Evolutionary conservation across 495 filamentous ascomycete species (phyloP).

Genomic region (Penicillium herquei): DNA sequence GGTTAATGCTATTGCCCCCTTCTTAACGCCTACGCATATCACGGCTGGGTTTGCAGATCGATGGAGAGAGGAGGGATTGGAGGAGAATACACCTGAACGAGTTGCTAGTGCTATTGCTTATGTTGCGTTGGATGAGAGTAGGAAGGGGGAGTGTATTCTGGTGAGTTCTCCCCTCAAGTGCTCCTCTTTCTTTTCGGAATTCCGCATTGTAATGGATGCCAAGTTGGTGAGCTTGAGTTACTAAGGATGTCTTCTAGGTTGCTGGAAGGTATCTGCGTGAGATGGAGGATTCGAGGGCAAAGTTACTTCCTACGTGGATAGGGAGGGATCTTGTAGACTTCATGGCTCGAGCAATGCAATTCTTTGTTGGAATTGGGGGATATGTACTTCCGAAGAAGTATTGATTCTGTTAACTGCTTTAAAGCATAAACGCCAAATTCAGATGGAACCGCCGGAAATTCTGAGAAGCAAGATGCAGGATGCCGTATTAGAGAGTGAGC

Average conservation of each 20-base stretch:
- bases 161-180: conserved; percentile 1
- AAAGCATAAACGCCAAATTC: no score
- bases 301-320: conserved; percentile 23
- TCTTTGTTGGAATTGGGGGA: no score
- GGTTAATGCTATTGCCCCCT: conserved; percentile 31
- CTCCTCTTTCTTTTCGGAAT: no score
- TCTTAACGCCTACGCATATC: conserved; percentile 29
- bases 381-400: no score
- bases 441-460: no score
- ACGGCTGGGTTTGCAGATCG: conserved; percentile 17
- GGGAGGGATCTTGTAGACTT: conserved; percentile 26
- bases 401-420: no score
- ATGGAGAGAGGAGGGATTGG: conserved; percentile 23
- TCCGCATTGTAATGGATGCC: no score
- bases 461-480: no score
- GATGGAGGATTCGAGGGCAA: conserved; percentile 21
- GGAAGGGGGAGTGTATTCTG: conserved; percentile 19
- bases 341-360: conserved; percentile 14
- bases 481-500: background rate
- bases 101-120: conserved; percentile 25
- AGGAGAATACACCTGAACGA: conserved; percentile 19
- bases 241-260: conserved; percentile 6
- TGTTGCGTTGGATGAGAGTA: conserved; percentile 12
- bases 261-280: conserved; percentile 27
- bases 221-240: no score